phyloP scores from a whole-genome alignment of 139 green algal species.

The Limnomonas spitsbergensis region DNA sequence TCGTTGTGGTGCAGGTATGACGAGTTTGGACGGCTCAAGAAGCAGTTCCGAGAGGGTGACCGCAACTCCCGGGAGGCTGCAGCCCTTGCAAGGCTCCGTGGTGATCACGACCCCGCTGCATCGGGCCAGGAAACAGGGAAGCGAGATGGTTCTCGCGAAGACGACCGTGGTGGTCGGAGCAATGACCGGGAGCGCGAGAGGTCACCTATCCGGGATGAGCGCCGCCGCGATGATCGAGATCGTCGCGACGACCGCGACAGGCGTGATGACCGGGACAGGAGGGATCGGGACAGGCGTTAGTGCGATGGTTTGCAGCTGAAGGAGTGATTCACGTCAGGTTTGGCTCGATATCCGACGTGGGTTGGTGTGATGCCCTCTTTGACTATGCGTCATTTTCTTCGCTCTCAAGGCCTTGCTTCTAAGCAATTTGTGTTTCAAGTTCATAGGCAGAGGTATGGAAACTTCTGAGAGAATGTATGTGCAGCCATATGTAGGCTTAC shows the following conservation, averaged over 20 bases:
- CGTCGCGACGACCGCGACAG: conserved; percentile 11
- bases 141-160: not conserved
- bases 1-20: conserved; percentile 61
- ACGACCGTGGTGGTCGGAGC: not conserved
- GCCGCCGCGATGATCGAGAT: not conserved
- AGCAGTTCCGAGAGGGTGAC: conserved; percentile 42
- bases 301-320: not conserved
- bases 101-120: not conserved
- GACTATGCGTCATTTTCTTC: no score
- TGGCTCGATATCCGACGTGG: no score
- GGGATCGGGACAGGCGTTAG: not conserved
- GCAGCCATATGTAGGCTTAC: no score
- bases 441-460: no score
- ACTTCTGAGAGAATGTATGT: no score
- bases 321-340: not conserved
- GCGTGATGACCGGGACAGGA: conserved; percentile 19
- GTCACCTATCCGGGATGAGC: conserved; percentile 7
- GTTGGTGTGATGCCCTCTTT: no score
- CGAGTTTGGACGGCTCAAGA: conserved; percentile 77
- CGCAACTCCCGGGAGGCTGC: conserved; percentile 64
- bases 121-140: not conserved
- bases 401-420: no score
- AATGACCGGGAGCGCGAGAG: conserved; percentile 14
- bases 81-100: conserved; percentile 64
- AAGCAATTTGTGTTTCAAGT: no score